These are phyloP conservation scores for Oxyria digyna DNA, from an alignment of 148 eudicot genomes.

Conservation along the genomic window DNA sequence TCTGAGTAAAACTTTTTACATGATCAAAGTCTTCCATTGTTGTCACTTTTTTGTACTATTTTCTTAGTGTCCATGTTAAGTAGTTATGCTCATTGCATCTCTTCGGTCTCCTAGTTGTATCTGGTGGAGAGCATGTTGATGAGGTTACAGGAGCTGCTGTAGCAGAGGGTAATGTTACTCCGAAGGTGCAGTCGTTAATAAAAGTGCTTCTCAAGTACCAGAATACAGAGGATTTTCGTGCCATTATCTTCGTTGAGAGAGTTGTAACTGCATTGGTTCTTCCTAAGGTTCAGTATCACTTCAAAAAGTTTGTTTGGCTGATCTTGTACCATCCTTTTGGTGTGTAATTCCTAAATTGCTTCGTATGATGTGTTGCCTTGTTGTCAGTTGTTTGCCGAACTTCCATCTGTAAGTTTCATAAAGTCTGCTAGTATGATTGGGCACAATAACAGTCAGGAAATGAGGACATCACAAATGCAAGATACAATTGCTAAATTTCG, in stretches of 20 bases:
- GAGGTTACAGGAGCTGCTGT: slow-evolving; percentile 93
- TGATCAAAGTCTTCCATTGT: not conserved
- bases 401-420: slow-evolving; percentile 80
- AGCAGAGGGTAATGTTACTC: slow-evolving; percentile 96
- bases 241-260: slow-evolving; percentile 89
- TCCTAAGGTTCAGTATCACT: slow-evolving; percentile 56
- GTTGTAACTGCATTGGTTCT: slow-evolving; percentile 97
- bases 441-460: slow-evolving; percentile 93
- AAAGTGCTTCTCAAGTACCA: slow-evolving; percentile 85
- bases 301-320: not conserved
- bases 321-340: slow-evolving; percentile 2
- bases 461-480: slow-evolving; percentile 94
- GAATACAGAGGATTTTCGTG: slow-evolving; percentile 86
- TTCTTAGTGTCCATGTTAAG: not conserved
- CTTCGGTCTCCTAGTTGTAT: slow-evolving; percentile 39
- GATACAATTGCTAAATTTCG: slow-evolving; percentile 83
- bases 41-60: not conserved
- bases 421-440: slow-evolving; percentile 90
- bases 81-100: slow-evolving; percentile 7
- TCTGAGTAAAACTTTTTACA: not conserved
- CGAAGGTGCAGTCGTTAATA: slow-evolving; percentile 87
- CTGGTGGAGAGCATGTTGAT: slow-evolving; percentile 99
- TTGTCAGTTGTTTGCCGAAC: slow-evolving; percentile 84
- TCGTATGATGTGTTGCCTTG: slow-evolving; percentile 9
- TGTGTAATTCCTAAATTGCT: slow-evolving; percentile 7